These are phyloP conservation scores for Geosmithia putterillii DNA, from an alignment of 2,329 filamentous ascomycete species.

Conservation along the genomic window DNA sequence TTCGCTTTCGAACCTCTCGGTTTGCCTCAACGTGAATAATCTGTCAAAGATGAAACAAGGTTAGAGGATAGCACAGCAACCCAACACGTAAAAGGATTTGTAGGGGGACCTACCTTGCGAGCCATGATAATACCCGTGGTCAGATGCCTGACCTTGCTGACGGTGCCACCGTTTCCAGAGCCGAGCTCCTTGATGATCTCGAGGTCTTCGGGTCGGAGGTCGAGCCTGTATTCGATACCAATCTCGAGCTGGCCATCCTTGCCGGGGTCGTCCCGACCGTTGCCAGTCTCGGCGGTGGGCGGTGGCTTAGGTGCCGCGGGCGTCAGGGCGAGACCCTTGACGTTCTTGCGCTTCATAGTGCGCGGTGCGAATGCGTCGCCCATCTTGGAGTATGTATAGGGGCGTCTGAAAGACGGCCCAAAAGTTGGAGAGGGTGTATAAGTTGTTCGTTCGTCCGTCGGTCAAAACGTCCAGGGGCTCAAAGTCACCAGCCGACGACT, in stretches of 20 bases:
- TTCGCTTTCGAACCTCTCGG: conserved; percentile 91
- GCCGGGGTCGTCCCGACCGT: conserved; percentile 45
- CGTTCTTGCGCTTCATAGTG: conserved; percentile 98
- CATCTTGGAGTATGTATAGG: conserved; percentile 27
- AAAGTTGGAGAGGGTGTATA: background rate
- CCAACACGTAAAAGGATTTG: background rate
- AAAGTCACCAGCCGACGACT: conserved; percentile 1
- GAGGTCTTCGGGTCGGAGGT: conserved; percentile 82
- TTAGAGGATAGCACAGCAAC: background rate
- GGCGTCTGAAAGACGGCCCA: background rate
- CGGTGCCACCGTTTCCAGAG: conserved; percentile 91
- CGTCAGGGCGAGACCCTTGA: conserved; percentile 86
- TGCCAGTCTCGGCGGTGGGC: conserved; percentile 61
- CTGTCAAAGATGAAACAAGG: conserved; percentile 31
- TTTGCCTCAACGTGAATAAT: conserved; percentile 98
- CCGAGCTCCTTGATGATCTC: conserved; percentile 90
- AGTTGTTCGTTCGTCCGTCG: background rate
- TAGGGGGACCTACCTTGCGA: conserved; percentile 47
- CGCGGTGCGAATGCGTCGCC: conserved; percentile 51
- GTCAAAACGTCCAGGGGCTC: background rate
- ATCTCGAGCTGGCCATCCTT: conserved; percentile 67
- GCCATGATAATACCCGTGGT: conserved; percentile 96
- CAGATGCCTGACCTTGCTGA: conserved; percentile 94
- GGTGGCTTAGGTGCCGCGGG: conserved; percentile 61
- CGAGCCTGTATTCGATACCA: conserved; percentile 90